A percentile compares a stretch with the other conserved stretches of the same genome.
phyloP scores from a whole-genome alignment of 192 early-diverging fungal genomes.

The Mortierella claussenii region DNA sequence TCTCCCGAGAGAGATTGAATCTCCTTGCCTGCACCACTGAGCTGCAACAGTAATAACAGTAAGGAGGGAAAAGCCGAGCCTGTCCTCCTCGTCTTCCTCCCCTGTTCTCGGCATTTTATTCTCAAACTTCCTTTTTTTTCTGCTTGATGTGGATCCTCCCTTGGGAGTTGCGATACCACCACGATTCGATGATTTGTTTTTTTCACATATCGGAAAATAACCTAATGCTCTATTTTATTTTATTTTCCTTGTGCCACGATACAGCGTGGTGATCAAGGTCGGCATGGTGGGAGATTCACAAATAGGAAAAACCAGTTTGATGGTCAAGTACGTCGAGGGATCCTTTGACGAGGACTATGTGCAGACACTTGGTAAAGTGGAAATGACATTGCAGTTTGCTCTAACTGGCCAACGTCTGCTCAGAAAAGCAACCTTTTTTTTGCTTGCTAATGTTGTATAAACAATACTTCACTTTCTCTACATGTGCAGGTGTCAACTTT shows the following conservation, averaged over 20 bases:
- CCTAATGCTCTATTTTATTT: neutral
- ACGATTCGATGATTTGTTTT: no score
- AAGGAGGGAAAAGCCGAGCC: neutral
- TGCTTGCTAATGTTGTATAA: neutral
- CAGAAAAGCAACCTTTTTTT: neutral
- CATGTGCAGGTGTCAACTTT: slow-evolving; percentile 84
- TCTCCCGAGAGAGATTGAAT: no score
- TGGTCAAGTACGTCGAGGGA: slow-evolving; percentile 98
- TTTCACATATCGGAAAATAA: no score
- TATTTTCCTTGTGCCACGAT: slow-evolving; percentile 8
- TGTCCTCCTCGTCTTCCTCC: neutral
- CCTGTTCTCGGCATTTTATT: neutral
- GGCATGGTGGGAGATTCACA: slow-evolving; percentile 97
- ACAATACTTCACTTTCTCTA: neutral
- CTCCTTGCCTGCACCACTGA: no score
- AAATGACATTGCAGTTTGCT: no score
- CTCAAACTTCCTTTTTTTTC: neutral
- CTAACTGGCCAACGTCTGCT: no score
- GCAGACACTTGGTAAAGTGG: slow-evolving; percentile 86
- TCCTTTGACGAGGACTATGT: slow-evolving; percentile 95
- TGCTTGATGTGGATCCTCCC: neutral
- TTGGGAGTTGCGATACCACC: no score
- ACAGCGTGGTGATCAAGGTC: slow-evolving; percentile 89
- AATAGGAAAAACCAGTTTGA: slow-evolving; percentile 95
- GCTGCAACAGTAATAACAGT: no score